Percentiles rank a stretch among this genome's conserved stretches.
Evolutionary conservation across 768 basidiomycete species (phyloP).

Genomic region (Mrakia blollopis): DNA sequence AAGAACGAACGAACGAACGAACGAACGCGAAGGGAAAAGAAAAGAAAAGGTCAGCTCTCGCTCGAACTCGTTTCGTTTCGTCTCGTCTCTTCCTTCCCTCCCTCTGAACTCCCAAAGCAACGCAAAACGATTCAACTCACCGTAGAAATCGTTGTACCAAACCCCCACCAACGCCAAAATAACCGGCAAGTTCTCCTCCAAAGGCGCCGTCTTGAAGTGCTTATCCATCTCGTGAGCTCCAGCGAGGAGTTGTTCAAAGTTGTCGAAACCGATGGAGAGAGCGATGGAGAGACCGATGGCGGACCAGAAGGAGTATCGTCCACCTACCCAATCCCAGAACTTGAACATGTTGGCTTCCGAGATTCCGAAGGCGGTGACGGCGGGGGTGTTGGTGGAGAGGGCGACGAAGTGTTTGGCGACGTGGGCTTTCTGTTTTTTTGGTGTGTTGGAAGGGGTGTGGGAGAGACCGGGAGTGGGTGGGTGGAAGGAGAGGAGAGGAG

Average conservation of each 20-base stretch:
- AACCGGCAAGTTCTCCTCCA: slow-evolving; percentile 88
- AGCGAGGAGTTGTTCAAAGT: slow-evolving; percentile 80
- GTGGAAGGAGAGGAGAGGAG: not conserved
- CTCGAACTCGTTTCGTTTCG: not conserved
- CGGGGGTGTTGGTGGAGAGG: slow-evolving; percentile 90
- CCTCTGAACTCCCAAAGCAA: no score
- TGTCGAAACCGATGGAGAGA: slow-evolving; percentile 84
- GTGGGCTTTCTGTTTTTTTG: slow-evolving; percentile 57
- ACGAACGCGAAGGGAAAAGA: no score
- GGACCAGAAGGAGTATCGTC: slow-evolving; percentile 96
- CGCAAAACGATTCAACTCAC: slow-evolving; percentile 36
- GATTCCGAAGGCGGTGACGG: slow-evolving; percentile 91
- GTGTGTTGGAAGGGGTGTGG: no score
- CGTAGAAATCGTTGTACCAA: slow-evolving; percentile 99
- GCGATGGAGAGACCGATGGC: slow-evolving; percentile 96
- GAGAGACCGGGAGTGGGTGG: not conserved
- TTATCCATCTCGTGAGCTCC: slow-evolving; percentile 98
- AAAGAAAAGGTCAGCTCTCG: slow-evolving; percentile 9
- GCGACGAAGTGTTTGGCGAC: slow-evolving; percentile 99
- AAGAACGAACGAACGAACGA: slow-evolving; percentile 10
- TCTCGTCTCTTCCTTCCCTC: not conserved
- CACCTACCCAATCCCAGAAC: slow-evolving; percentile 99
- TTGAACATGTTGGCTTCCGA: slow-evolving; percentile 91
- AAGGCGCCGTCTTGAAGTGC: slow-evolving; percentile 82
- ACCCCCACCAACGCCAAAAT: slow-evolving; percentile 82